Conservation (phyloP, 2,329 filamentous ascomycete species). For the Cytospora piceae region DNA sequence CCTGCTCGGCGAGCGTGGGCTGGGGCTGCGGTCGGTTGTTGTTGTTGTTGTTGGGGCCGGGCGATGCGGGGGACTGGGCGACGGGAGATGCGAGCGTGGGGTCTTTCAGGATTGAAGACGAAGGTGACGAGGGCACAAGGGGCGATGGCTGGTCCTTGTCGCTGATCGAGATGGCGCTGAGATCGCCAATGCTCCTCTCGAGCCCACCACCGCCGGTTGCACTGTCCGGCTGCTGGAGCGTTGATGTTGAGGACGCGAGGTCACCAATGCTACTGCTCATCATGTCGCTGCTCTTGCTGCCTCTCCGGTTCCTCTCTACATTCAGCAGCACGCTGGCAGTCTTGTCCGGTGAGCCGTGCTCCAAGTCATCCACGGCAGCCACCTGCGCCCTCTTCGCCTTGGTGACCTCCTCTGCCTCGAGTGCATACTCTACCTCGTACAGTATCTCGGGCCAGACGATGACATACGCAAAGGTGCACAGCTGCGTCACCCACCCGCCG, state of each 20-base stretch:
- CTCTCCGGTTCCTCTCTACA: slow-evolving; percentile 30
- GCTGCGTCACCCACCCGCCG: slow-evolving; percentile 89
- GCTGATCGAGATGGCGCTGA: slow-evolving; percentile 30
- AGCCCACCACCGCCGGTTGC: slow-evolving; percentile 20
- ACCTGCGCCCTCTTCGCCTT: slow-evolving; percentile 37
- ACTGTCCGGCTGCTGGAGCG: slow-evolving; percentile 32
- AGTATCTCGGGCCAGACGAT: slow-evolving; percentile 82
- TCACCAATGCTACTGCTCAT: slow-evolving; percentile 26
- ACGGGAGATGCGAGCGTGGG: slow-evolving; percentile 18
- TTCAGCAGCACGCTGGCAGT: slow-evolving; percentile 29
- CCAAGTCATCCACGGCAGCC: slow-evolving; percentile 26
- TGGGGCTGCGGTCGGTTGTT: slow-evolving; percentile 31
- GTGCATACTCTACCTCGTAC: slow-evolving; percentile 74
- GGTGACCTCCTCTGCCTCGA: slow-evolving; percentile 66
- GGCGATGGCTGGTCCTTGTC: slow-evolving; percentile 33
- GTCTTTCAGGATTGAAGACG: slow-evolving; percentile 30
- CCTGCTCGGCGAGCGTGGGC: slow-evolving; percentile 55
- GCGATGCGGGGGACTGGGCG: slow-evolving; percentile 25
- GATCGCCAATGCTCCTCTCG: slow-evolving; percentile 31
- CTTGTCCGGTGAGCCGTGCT: slow-evolving; percentile 26
- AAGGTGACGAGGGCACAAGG: slow-evolving; percentile 32
- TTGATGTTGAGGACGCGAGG: slow-evolving; percentile 31
- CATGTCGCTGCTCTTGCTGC: slow-evolving; percentile 22
- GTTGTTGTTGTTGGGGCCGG: slow-evolving; percentile 28
- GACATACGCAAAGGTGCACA: slow-evolving; percentile 90